Evolutionary conservation across 148 eudicot species (phyloP), one percentile per base, ranked within the genome.

Genomic region (Agrostemma githago): DNA sequence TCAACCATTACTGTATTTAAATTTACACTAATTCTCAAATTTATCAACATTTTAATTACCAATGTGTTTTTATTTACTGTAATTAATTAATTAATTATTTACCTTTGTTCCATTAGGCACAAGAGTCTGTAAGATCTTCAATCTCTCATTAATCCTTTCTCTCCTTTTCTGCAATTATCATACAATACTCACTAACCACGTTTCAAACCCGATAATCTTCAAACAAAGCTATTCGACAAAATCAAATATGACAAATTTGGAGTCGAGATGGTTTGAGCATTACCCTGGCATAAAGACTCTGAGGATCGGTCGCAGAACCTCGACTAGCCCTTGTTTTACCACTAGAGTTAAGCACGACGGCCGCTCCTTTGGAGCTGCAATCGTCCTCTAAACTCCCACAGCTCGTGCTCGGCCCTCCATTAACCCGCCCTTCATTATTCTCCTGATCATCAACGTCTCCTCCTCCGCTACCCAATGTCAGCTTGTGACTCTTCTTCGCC

Each of bases 221-320:
- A 26, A 26, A 26, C 34, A 26, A 26, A 26, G 1, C 34, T 26
- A 1, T 26, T 26, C 1, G 34, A 26, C 34, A 26, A 26, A 26
- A 26, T 26, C 34, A 26, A 26, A 26, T 26, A 26, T n/a, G n/a
- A n/a, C n/a, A n/a, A n/a, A n/a, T n/a, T n/a, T 26, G 1, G 34
- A 26, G 34, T 26, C 1, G 34, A 26, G 34, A 26, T 26, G 34
- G 34, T 20, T 2, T 8, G 9, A 8, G 39, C n/a, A 5, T 42
- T 85, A 92, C 94, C 94, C 98, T 89, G 14, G 98, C 97, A 79
- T 93, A 91, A 64, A 91, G 89, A 78, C 98, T 91, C 66, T 93
- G 98, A 54, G 98, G 92, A 82, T 91, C 98, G 17, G 91, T 88
- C 53, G 98, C 98, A 8, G 97, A 86, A 3, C 95, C 97, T 77